These are phyloP conservation scores for Talaromyces amestolkiae DNA, from an alignment of 2,329 filamentous ascomycete species.

Conservation along the genomic window DNA sequence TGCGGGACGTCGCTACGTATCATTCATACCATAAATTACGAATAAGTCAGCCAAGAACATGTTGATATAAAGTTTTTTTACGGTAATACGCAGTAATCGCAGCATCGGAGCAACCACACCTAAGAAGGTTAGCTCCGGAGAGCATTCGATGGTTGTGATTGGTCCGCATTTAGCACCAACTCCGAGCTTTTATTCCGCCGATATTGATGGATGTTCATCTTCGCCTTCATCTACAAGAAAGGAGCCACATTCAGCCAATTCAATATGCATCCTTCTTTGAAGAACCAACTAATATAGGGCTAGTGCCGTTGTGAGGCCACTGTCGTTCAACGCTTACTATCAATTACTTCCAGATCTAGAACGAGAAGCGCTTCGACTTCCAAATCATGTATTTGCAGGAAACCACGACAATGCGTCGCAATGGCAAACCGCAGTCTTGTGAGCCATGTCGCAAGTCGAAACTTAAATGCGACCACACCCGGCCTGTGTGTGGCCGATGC, in stretches of 20 bases:
- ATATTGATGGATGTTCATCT: not conserved
- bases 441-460: constrained; percentile 41
- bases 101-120: not conserved
- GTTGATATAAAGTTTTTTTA: not conserved
- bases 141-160: not conserved
- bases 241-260: not conserved
- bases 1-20: too few species aligned
- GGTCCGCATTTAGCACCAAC: not conserved
- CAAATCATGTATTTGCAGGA: constrained; percentile 14
- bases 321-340: not conserved
- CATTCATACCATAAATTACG: not conserved
- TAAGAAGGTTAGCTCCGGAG: not conserved
- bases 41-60: too few species aligned
- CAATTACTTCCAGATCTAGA: too few species aligned
- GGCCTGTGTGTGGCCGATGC: constrained; percentile 29
- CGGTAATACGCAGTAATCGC: not conserved
- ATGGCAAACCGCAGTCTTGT: constrained; percentile 38
- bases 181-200: constrained; percentile 11
- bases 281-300: not conserved
- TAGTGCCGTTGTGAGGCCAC: not conserved
- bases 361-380: not conserved
- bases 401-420: constrained; percentile 30
- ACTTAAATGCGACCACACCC: constrained; percentile 36
- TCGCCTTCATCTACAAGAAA: not conserved
- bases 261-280: not conserved